Evolutionary conservation across 805 yeast species (phyloP).

Genomic region (Suhomyces xylopsoci): DNA sequence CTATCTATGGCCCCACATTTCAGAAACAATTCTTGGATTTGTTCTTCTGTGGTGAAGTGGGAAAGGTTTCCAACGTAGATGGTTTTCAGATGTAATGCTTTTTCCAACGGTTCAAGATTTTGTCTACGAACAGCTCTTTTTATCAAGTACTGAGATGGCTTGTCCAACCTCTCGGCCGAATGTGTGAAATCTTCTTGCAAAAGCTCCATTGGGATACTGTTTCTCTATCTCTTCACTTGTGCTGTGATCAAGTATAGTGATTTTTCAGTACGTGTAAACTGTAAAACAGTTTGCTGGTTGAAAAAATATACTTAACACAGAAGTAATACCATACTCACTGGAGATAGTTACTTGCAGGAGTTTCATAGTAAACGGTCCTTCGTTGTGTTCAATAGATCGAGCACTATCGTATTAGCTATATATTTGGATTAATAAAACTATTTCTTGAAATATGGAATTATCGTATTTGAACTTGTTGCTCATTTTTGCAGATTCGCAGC

Average conservation of each 20-base stretch:
- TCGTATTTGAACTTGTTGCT: too few relatives aligned
- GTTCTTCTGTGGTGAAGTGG: conserved; percentile 92
- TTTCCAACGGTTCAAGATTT: conserved; percentile 58
- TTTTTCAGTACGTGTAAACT: not conserved
- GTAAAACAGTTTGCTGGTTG: not conserved
- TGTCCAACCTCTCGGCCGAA: conserved; percentile 66
- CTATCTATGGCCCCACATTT: conserved; percentile 76
- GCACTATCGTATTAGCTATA: too few relatives aligned
- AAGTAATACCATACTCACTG: not conserved
- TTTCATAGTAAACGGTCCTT: not conserved
- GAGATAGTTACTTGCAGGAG: not conserved
- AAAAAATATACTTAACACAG: not conserved
- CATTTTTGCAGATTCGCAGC: not conserved
- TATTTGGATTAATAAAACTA: too few relatives aligned
- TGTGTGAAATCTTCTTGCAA: conserved; percentile 50
- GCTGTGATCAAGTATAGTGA: not conserved
- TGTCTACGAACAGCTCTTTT: conserved; percentile 58
- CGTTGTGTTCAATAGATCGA: not conserved
- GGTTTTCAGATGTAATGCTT: conserved; percentile 66
- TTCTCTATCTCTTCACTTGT: not conserved
- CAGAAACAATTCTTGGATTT: conserved; percentile 80
- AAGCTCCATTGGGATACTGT: conserved; percentile 30
- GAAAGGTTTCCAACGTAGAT: conserved; percentile 90
- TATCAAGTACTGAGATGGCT: conserved; percentile 66
- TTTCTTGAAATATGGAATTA: too few relatives aligned